These are phyloP conservation scores for Fusarium citri DNA, from an alignment of 2,329 filamentous ascomycete genomes.

Conservation along the genomic window DNA sequence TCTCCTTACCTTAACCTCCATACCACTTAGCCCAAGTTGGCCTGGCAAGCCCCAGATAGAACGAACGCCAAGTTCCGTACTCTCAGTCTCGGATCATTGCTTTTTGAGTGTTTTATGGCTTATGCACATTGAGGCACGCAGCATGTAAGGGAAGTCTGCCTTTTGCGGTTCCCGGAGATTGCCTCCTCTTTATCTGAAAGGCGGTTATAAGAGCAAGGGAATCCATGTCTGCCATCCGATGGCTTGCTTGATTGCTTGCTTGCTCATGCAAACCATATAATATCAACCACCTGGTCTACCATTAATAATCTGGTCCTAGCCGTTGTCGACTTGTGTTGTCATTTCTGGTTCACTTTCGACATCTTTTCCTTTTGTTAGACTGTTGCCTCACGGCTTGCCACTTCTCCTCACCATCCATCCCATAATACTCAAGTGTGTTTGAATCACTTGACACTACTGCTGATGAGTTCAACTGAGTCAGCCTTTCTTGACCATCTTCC, in stretches of 20 bases:
- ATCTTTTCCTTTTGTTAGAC: conserved; percentile 30
- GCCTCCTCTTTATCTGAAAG: conserved; percentile 1
- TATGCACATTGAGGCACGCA: conserved; percentile 28
- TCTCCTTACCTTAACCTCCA: conserved; percentile 45
- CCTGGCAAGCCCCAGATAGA: conserved; percentile 32
- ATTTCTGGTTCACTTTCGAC: conserved; percentile 1
- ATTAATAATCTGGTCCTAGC: conserved; percentile 7
- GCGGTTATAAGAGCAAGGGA: conserved; percentile 35
- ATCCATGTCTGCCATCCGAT: conserved; percentile 22
- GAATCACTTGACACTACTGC: conserved; percentile 7
- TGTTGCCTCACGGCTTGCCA: conserved; percentile 31
- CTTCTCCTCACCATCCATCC: neutral
- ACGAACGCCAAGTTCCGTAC: conserved; percentile 29
- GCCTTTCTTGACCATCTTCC: neutral
- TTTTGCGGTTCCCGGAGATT: conserved; percentile 22
- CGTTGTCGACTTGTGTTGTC: conserved; percentile 13
- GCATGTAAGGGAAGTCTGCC: conserved; percentile 33
- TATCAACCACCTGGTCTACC: neutral
- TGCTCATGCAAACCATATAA: conserved; percentile 20
- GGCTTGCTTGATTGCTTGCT: conserved; percentile 20
- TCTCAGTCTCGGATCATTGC: conserved; percentile 31
- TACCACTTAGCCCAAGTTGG: conserved; percentile 43
- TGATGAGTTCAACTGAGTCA: neutral
- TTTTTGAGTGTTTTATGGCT: conserved; percentile 27
- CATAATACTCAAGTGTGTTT: conserved; percentile 8